Evolutionary conservation across 176 grass and related monocot species (phyloP), one percentile per base, ranked within the genome.

Genomic region (Juncus effusus): DNA sequence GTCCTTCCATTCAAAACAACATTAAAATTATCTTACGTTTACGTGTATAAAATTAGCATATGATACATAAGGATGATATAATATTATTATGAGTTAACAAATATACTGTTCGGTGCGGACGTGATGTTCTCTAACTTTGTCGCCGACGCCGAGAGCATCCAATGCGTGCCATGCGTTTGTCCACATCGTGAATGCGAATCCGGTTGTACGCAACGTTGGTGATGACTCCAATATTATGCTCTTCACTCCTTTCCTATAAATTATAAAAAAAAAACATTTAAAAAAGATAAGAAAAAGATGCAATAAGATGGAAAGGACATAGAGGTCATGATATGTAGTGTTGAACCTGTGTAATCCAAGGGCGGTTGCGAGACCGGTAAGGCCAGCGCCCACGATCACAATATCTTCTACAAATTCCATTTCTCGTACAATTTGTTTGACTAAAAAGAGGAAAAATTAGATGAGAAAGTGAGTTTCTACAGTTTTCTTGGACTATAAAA

Each of bases 201-300:
- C 85, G 1, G 82, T 77, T 7, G 94, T 47, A 38, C 88, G 78
- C 16, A 97, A 57, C 41, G 47, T 16, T 61, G 74, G 76, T 36
- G 83, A 89, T 45, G 94, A 97, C 62, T 97, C 88, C 67, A 97
- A 65, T 72, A 97, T 88, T 52, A 82, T 1, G 77, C 94, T 82
- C 50, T 71, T 60, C 56, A 97, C 57, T 41, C 92, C 85, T 74
- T 78, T 73, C 74, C 92, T 91, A 83, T 38, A 69, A 28, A 10
- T 16, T 12, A 3, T 3, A 6, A 2, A 42, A 15, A 19, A 28
- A 28, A 28, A 28, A 28, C 19, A 28, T 28, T 28, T 28, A 28
- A 28, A 28, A 28, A 28, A 28, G 19, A 28, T 28, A 28, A 28
- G 19, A 28, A 28, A 28, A 28, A 28, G 19, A 28, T 28, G 19